These are phyloP conservation scores for Dactylonectria estremocensis DNA, from an alignment of 2,329 filamentous ascomycete genomes.

Conservation along the genomic window DNA sequence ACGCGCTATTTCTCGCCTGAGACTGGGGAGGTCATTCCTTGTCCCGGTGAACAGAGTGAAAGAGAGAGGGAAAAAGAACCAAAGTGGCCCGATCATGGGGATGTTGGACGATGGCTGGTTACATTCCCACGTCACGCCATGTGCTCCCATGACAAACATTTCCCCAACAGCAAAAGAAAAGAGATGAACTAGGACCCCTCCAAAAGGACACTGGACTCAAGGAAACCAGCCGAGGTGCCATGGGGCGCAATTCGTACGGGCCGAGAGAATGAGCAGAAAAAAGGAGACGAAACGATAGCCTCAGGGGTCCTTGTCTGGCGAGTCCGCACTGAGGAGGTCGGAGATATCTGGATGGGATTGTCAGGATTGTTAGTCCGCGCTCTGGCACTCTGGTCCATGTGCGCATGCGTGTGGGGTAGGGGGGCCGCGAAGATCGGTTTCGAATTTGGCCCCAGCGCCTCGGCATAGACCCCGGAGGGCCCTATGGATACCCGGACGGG, in stretches of 20 bases:
- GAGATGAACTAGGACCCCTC: conserved; percentile 10
- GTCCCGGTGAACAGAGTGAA: not conserved
- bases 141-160: conserved; percentile 13
- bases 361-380: too few relatives aligned
- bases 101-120: conserved; percentile 3
- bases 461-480: conserved; percentile 19
- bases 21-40: not conserved
- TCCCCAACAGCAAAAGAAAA: not conserved
- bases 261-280: not conserved
- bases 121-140: conserved; percentile 1
- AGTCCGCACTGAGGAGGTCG: conserved; percentile 4
- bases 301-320: conserved; percentile 19
- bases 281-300: not conserved
- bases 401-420: conserved; percentile 23
- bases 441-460: conserved; percentile 24
- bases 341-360: conserved; percentile 8
- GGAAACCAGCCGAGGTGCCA: conserved; percentile 8
- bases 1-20: conserved; percentile 23
- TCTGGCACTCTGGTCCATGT: not conserved
- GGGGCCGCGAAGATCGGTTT: conserved; percentile 32
- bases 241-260: conserved; percentile 7
- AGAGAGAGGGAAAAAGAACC: not conserved
- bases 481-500: conserved; percentile 20
- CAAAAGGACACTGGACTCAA: not conserved
- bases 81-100: conserved; percentile 8